Percentiles rank a stretch among this genome's conserved stretches.
These are phyloP conservation scores for Cucurbita ficifolia DNA, from an alignment of 306 rosid species.

Conservation along the genomic window DNA sequence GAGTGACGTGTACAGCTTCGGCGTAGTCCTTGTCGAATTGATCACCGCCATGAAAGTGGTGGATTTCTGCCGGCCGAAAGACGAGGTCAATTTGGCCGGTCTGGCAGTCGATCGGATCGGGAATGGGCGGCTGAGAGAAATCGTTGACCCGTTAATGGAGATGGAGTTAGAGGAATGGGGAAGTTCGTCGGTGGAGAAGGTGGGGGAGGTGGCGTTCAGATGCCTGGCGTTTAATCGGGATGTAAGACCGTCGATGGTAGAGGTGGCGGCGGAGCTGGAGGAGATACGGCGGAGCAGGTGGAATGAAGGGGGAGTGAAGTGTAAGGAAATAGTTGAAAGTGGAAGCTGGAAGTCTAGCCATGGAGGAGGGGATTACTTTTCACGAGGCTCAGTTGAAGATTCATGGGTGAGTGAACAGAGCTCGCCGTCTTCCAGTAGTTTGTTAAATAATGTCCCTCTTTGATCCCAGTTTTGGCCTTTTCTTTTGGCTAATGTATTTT, in stretches of 20 bases:
- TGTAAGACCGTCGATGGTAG: conserved; percentile 84
- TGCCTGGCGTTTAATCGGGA: conserved; percentile 87
- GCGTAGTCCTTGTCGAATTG: conserved; percentile 84
- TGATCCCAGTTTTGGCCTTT: not conserved
- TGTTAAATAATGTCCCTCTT: conserved; percentile 33
- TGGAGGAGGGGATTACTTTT: conserved; percentile 19
- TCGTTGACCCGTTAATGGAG: conserved; percentile 50
- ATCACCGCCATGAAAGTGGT: conserved; percentile 68
- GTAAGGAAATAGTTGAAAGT: conserved; percentile 9
- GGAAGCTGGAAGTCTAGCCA: conserved; percentile 17
- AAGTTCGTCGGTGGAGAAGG: conserved; percentile 38
- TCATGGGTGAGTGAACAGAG: conserved; percentile 71
- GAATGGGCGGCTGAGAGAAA: conserved; percentile 48
- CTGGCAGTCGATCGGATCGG: conserved; percentile 53
- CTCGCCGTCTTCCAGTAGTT: conserved; percentile 65
- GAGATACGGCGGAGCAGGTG: conserved; percentile 29
- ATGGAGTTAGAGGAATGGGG: conserved; percentile 30
- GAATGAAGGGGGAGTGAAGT: conserved; percentile 16
- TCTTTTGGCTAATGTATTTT: not conserved
- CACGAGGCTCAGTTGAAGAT: conserved; percentile 62
- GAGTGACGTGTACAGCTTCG: conserved; percentile 87
- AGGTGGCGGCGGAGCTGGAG: conserved; percentile 71
- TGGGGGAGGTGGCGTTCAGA: conserved; percentile 80
- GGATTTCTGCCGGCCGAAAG: conserved; percentile 62
- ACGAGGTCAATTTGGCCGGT: conserved; percentile 69